Base-by-base conservation (phyloP, 257 asterid species). In the Solanum neorickii region DNA sequence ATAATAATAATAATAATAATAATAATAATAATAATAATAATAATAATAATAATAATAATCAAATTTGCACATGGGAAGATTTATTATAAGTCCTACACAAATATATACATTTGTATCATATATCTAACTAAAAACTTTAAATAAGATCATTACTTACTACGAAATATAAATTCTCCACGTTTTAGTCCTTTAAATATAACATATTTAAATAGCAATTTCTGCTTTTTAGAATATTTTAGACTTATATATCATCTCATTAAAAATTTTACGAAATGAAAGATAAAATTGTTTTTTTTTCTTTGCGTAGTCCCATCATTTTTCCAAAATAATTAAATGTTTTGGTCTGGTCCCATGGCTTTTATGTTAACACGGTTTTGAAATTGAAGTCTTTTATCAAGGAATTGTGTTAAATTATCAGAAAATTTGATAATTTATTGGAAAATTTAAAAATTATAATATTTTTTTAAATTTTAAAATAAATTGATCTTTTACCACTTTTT, bases 281-380 rank as follows among this genome's bases (percentile, higher is more conserved):
- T 56, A 56, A 18, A 18, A 56, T 18, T 18, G 8, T 56, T 56
- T 56, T 0, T 66, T 27, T 5, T 35, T 4, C 0, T 31, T 31
- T 31, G 9, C 27, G 74, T 12, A 66, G 20, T 66, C 74, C 74
- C 74, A 66, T 27, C 37, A 66, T 27, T 66, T 66, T 13, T 10
- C 20, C 5, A 7, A 3, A 25, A 5, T 12, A 66, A 0, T 66
- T 66, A 25, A 27, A 66, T 66, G 74, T 7, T 65, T 65, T 66
- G 74, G 74, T 66, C 37, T 66, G 74, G 74, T 27, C 74, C 74
- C 74, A 66, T 25, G 74, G 15, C 73, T 27, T 66, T 66, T 25
- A 66, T 66, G 37, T 29, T 27, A 5, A 66, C 37, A 12, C 37
- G 74, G 37, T 66, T 66, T 27, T 11, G 16, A 59, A 59, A 59